Evolutionary conservation across 2,329 filamentous ascomycete genomes (phyloP), one percentile per base, ranked within the genome.

Genomic region (Trichoderma koningiopsis): DNA sequence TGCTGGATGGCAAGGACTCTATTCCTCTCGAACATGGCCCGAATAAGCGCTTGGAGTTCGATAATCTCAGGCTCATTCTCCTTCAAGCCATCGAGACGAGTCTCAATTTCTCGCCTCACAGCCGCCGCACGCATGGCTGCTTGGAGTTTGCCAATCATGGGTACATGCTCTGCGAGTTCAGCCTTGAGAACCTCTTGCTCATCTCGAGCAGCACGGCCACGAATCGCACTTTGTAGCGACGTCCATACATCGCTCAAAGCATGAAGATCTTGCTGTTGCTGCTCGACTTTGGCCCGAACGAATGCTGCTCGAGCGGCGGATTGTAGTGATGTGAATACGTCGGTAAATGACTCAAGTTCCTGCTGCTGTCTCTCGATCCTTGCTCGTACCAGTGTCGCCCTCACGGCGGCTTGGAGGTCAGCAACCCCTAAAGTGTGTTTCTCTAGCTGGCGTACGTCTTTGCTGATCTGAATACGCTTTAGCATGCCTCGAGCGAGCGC

Each of bases 401-500:
- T 86, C 43, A 87, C 84, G 70, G 87, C 86, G 74, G 91, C 88
- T 81, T 94, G 92, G 70, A 94, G 79, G 65, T 83, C 80, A 63
- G 83, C 83, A 71, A 89, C 83, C 43, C 83, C 82, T 55, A 77
- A 77, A 71, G 83, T 81, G 74, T 88, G 79, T 68, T 82, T 80
- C 68, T 85, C 83, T 61, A 91, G 82, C 67, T 82, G 78, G 72
- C 82, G 79, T 68, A 86, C 81, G 69, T 89, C 86, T 61, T 85
- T 80, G 22, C 84, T 82, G 67, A 90, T 79, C 58, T 84, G 83
- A 71, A 81, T 84, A 74, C 92, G 85, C 72, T 89, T 78, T 70
- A 93, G 79, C 81, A 88, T 86, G 74, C 91, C 92, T 70, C 92
- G 86, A 73, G 89, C 86, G 52, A 87, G 86, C 68, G 90, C 88